phyloP scores from a whole-genome alignment of 768 basidiomycete species.

The Macrolepiota fuliginosa region DNA sequence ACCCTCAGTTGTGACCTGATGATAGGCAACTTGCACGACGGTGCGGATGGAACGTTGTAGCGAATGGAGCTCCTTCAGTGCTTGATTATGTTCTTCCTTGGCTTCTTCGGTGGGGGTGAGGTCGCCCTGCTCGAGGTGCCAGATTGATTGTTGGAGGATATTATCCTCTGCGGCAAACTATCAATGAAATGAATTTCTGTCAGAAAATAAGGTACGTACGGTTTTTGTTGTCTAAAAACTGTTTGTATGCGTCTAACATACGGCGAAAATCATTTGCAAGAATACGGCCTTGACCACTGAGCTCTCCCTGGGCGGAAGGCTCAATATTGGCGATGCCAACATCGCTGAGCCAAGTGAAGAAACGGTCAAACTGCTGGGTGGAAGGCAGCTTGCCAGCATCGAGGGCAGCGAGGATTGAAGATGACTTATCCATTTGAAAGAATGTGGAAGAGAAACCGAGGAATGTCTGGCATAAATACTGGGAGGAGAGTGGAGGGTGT shows the following conservation, averaged over 20 bases:
- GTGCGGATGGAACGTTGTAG: conserved; percentile 48
- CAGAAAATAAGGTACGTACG: conserved; percentile 27
- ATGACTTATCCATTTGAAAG: conserved; percentile 57
- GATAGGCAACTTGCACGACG: conserved; percentile 51
- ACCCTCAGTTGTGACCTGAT: conserved; percentile 51
- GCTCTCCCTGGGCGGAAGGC: conserved; percentile 34
- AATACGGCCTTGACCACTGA: conserved; percentile 54
- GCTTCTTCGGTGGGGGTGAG: conserved; percentile 34
- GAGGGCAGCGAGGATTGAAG: conserved; percentile 64
- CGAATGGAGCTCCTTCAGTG: conserved; percentile 45
- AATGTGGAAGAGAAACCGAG: not conserved
- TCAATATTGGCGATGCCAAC: conserved; percentile 47
- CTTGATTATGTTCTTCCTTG: conserved; percentile 40
- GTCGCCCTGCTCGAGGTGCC: conserved; percentile 61
- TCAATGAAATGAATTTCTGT: not conserved
- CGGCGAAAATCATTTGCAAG: conserved; percentile 49
- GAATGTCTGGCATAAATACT: conserved; percentile 4
- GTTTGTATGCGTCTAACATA: conserved; percentile 57
- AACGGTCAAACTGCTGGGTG: conserved; percentile 50
- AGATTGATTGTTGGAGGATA: conserved; percentile 61
- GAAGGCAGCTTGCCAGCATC: conserved; percentile 70
- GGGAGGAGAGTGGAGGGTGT: not conserved
- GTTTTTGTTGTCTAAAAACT: conserved; percentile 55
- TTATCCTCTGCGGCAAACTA: conserved; percentile 48
- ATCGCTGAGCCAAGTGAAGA: conserved; percentile 54